These are phyloP conservation scores for Pyricularia pennisetigena DNA, from an alignment of 2,329 filamentous ascomycete genomes.

Conservation along the genomic window DNA sequence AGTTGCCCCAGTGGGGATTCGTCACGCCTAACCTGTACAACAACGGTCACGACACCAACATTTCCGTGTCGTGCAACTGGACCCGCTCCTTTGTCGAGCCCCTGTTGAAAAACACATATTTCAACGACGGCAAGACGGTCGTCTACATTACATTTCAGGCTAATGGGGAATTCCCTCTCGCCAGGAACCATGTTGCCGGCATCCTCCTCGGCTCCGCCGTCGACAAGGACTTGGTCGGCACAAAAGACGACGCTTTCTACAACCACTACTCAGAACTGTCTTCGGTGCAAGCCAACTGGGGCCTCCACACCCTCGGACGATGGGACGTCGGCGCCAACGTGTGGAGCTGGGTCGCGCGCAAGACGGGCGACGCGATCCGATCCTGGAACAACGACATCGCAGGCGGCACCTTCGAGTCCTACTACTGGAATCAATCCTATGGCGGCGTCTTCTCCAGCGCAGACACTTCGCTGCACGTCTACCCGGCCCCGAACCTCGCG, in stretches of 20 bases:
- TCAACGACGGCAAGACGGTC: constrained; percentile 61
- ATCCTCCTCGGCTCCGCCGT: constrained; percentile 70
- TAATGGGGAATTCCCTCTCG: constrained; percentile 12
- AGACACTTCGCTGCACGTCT: constrained; percentile 11
- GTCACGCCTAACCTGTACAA: constrained; percentile 68
- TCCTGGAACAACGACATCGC: constrained; percentile 7
- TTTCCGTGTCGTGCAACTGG: constrained; percentile 62
- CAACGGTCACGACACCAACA: constrained; percentile 65
- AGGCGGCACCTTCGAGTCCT: constrained; percentile 6
- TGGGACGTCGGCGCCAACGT: constrained; percentile 67
- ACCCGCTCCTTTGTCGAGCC: constrained; percentile 58
- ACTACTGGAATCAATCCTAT: constrained; percentile 18
- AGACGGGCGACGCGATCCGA: constrained; percentile 44
- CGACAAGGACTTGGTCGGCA: constrained; percentile 52
- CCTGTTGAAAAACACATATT: constrained; percentile 56
- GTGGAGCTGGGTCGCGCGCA: constrained; percentile 48
- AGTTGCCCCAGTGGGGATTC: constrained; percentile 63
- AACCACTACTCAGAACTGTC: constrained; percentile 62
- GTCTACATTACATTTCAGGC: constrained; percentile 54
- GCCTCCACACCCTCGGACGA: constrained; percentile 57
- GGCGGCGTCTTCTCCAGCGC: constrained; percentile 18
- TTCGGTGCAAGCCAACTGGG: constrained; percentile 62
- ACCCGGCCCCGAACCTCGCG: constrained; percentile 17
- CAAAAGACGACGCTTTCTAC: constrained; percentile 60
- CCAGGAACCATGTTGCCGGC: constrained; percentile 58